These are phyloP conservation scores for Pleurotus salmoneostramineus DNA, from an alignment of 768 basidiomycete genomes.

Conservation along the genomic window DNA sequence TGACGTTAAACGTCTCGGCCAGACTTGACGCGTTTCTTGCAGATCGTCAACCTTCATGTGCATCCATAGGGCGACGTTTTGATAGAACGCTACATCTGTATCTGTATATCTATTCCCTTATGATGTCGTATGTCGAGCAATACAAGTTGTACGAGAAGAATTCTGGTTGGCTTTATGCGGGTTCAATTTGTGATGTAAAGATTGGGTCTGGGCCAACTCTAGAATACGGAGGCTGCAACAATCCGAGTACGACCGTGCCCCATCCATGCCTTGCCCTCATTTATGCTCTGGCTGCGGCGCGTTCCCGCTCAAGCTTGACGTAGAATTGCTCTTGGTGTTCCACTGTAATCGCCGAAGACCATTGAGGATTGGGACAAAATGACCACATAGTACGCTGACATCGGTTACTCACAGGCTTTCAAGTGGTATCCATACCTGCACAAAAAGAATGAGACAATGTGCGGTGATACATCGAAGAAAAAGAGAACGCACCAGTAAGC, in stretches of 20 bases:
- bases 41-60: conserved; percentile 53
- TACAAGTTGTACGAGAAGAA: too few species aligned
- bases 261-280: not conserved
- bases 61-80: conserved; percentile 40
- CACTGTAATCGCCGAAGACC: conserved; percentile 40
- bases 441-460: conserved; percentile 18
- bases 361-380: not conserved
- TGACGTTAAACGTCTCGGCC: conserved; percentile 71
- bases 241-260: not conserved
- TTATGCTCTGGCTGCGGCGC: conserved; percentile 25
- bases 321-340: conserved; percentile 84
- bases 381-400: not conserved
- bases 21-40: conserved; percentile 41
- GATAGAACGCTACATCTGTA: conserved; percentile 40
- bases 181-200: too few species aligned
- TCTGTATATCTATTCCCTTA: too few species aligned
- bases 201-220: too few species aligned
- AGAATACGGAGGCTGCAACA: not conserved
- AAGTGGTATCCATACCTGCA: conserved; percentile 82
- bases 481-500: conserved; percentile 70
- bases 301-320: conserved; percentile 74
- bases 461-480: conserved; percentile 8
- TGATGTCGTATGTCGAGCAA: too few species aligned
- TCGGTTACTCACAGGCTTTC: conserved; percentile 56
- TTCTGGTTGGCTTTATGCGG: too few species aligned